Base-by-base conservation (phyloP, 148 eudicot species). In the Euryodendron excelsum region DNA sequence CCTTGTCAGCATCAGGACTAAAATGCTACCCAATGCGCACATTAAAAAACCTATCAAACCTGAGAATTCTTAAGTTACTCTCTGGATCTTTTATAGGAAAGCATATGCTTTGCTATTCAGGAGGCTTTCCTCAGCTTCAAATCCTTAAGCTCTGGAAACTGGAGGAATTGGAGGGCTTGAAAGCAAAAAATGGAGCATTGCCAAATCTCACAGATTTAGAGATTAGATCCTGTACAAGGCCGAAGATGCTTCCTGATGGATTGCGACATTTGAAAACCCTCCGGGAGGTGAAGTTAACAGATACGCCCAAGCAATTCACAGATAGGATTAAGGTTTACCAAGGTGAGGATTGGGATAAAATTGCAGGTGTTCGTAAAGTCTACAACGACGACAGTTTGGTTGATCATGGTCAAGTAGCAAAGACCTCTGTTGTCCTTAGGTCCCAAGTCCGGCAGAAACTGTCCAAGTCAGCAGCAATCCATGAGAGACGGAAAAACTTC, bases 61-160 rank as follows among this genome's bases (percentile, higher is more conserved):
- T 83, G 47, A 83, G 60, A 75, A 76, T 79, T 39, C 80, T 83
- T 31, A 41, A 41, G 68, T 55, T 83, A 6, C 69, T 79, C n/a
- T 41, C 80, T 37, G 74, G 50, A 15, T 83, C 85, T 6, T 83
- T 39, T 47, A 36, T 52, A 11, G 77, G 77, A 9, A 44, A 41
- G 20, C 14, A 59, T 2, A 83, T 83, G 85, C 30, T 12, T n/a
- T 83, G 85, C 66, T 63, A 63, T 17, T 15, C 47, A 37, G 31
- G 67, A 53, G 81, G 82, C 13, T 83, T 83, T 47, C 82, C 78
- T 39, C 60, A 53, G 56, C 85, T 83, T 45, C 77, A n/a, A 28
- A 21, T 83, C 30, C 79, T 83, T 3, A 79, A 65, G 15, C 63
- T 83, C 15, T 83, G 85, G 85, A 80, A 76, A 20, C 63, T 83